Evolutionary conservation across 345 rosid genomes (phyloP), one percentile per base, ranked within the genome.

Genomic region (Eucalyptus grandis): DNA sequence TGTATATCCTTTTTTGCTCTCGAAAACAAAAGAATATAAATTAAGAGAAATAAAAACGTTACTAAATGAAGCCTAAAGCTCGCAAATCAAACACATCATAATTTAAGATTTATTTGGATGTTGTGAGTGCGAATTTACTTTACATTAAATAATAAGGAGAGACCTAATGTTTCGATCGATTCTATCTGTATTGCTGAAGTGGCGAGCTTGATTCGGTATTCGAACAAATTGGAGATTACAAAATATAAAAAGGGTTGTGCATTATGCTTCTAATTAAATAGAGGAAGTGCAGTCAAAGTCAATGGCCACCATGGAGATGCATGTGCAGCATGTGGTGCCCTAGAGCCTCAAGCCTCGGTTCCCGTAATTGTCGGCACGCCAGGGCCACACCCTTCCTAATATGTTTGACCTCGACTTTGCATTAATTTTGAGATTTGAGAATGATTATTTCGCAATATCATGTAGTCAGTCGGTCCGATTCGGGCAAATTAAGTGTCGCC

Each of bases 1-100:
- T 8, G 21, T 53, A 53, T 53, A 0, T 53, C 8, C 9, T 8
- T 53, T 53, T 19, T 4, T 53, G 0, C 21, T 53, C 8, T 8
- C 0, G 2, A 0, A 0, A 8, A 53, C 4, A 53, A 53, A 53
- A 19, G 0, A 8, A 21, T 53, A 53, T 1, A 53, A 53, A 53
- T 21, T 53, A 0, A 2, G 26, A 53, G 0, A 21, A 53, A 53
- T 19, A 21, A 1, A 19, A 19, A 19, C 0, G 0, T 53, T 53
- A 53, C 4, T 10, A 7, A 19, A 8, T 53, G 11, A 5, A 53
- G 58, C 26, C 2, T 2, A 72, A 72, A 72, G 14, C 6, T 37
- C 1, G 8, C 14, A 11, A 77, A 77, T 40, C 15, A 11, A 77
- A 77, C 2, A 11, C 43, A 21, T 21, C 85, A 24, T 10, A 3